Conservation (phyloP, 225 moss, liverwort and hornwort genomes). For the Bryum argenteum region DNA sequence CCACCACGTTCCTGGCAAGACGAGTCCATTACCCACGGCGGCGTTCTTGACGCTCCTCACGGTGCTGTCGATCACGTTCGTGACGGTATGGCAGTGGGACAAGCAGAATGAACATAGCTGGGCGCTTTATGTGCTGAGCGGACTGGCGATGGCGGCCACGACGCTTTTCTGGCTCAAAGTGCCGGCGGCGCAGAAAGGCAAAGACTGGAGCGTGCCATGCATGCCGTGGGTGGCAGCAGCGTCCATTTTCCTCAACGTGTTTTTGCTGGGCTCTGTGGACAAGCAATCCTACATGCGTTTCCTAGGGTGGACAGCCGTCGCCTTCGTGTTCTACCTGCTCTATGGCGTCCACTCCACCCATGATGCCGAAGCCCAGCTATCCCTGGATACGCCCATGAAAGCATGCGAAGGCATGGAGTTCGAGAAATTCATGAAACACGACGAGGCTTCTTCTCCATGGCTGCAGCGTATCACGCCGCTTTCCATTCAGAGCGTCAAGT, state of each 20-base stretch:
- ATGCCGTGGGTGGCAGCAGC: constrained; percentile 74
- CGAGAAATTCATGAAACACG: constrained; percentile 12
- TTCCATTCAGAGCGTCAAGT: constrained; percentile 18
- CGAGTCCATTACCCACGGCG: constrained; percentile 52
- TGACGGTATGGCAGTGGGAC: constrained; percentile 61
- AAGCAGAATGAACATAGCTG: constrained; percentile 37
- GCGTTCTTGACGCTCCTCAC: constrained; percentile 63
- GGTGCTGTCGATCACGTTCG: constrained; percentile 56
- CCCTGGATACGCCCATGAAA: constrained; percentile 28
- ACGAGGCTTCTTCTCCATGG: too few species aligned
- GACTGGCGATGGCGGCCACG: constrained; percentile 45
- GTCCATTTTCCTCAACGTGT: constrained; percentile 84
- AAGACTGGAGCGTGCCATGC: constrained; percentile 72
- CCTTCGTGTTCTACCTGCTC: constrained; percentile 66
- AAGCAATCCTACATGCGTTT: constrained; percentile 69
- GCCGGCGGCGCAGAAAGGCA: constrained; percentile 59
- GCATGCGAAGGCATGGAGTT: constrained; percentile 27
- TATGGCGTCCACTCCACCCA: constrained; percentile 90
- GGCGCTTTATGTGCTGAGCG: constrained; percentile 42
- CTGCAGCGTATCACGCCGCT: constrained; percentile 2
- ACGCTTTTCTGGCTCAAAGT: constrained; percentile 54
- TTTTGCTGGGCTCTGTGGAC: constrained; percentile 83
- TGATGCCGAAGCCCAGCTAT: constrained; percentile 52
- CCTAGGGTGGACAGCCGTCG: constrained; percentile 66
- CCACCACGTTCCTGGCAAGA: constrained; percentile 65